Conservation (phyloP, 1,284 basidiomycete genomes). For the Exsudoporus floridanus region DNA sequence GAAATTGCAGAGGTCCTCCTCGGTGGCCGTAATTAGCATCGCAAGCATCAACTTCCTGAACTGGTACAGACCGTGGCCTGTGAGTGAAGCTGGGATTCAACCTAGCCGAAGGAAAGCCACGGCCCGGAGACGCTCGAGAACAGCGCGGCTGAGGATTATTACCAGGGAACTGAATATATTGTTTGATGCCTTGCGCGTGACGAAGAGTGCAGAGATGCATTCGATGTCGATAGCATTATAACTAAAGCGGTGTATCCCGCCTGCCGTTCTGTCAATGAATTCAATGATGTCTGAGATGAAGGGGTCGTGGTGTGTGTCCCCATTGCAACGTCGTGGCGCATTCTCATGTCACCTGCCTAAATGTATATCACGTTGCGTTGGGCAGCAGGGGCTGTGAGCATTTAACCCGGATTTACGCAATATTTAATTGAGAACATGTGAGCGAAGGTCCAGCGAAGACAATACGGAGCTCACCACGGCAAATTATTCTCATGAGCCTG, state of each 20-base stretch:
- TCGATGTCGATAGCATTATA: conserved; percentile 10
- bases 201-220: conserved; percentile 6
- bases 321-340: conserved; percentile 19
- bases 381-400: conserved; percentile 23
- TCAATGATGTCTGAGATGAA: conserved; percentile 17
- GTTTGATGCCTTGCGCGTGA: conserved; percentile 20
- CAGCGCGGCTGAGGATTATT: conserved; percentile 10
- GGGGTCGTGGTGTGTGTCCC: conserved; percentile 8
- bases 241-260: conserved; percentile 12
- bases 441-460: conserved; percentile 18
- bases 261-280: conserved; percentile 2
- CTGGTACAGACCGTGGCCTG: conserved; percentile 16
- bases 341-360: conserved; percentile 28
- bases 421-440: conserved; percentile 13
- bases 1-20: conserved; percentile 26
- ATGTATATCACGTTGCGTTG: conserved; percentile 20
- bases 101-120: conserved; percentile 27
- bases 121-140: conserved; percentile 24
- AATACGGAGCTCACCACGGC: conserved; percentile 16
- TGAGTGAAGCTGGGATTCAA: conserved; percentile 27
- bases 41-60: conserved; percentile 20
- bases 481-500: conserved; percentile 20
- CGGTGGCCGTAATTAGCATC: conserved; percentile 28
- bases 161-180: conserved; percentile 12
- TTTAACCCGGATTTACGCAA: conserved; percentile 9